Conservation (phyloP, 73 alveolate genomes). For the Stentor roeselii region DNA sequence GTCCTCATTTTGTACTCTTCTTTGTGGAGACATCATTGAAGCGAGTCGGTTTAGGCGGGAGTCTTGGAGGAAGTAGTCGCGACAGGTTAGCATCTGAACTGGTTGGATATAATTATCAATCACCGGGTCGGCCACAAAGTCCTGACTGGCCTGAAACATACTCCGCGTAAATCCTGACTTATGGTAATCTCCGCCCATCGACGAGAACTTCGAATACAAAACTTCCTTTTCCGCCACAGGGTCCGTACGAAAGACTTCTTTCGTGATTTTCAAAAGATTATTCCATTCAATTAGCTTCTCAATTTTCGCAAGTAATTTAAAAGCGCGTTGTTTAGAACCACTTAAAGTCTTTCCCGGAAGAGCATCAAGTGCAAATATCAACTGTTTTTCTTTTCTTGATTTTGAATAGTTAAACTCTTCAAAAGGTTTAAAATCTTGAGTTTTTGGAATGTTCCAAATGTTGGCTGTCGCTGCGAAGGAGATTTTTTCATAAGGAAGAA, state of each 20-base stretch:
- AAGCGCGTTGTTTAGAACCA: not conserved
- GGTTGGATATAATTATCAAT: not conserved
- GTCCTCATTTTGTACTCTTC: not conserved
- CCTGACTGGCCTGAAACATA: not conserved
- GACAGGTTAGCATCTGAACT: not conserved
- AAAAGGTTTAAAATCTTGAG: not conserved
- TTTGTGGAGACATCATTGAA: not conserved
- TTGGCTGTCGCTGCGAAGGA: not conserved
- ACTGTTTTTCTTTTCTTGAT: not conserved
- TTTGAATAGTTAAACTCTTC: not conserved
- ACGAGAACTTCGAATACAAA: not conserved
- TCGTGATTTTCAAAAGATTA: not conserved
- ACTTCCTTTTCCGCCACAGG: not conserved
- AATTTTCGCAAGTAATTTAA: not conserved
- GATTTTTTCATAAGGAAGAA: not conserved
- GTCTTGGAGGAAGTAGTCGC: not conserved
- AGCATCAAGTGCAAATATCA: not conserved
- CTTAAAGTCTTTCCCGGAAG: not conserved
- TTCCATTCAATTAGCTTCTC: conserved; percentile 28
- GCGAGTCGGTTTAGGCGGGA: not conserved
- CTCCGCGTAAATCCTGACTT: not conserved
- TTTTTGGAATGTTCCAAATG: not conserved
- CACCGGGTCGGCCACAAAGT: not conserved
- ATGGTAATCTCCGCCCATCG: not conserved
- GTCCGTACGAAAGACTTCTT: not conserved